Percentiles rank a stretch among this genome's conserved stretches.
Evolutionary conservation across 768 basidiomycete species (phyloP).

Genomic region (Pulveroboletus sp.): DNA sequence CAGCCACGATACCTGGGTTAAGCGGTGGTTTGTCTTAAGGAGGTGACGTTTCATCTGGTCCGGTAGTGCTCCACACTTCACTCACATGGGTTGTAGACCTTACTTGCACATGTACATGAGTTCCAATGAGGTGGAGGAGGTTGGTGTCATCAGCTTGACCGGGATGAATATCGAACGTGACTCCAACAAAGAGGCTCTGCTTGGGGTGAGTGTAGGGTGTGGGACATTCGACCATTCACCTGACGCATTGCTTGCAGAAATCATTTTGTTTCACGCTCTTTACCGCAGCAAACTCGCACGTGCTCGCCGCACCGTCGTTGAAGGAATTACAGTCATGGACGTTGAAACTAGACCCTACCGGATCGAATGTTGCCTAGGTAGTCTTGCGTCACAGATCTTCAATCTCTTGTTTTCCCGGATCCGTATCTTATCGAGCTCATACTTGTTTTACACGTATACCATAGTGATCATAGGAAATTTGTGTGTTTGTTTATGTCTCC

Average conservation of each 20-base stretch:
- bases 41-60: conserved; percentile 46
- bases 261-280: conserved; percentile 87
- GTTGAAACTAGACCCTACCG: conserved; percentile 79
- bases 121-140: conserved; percentile 81
- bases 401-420: neutral
- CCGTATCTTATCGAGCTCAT: conserved; percentile 19
- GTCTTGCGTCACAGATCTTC: neutral
- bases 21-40: conserved; percentile 82
- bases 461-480: conserved; percentile 16
- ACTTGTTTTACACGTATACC: conserved; percentile 27
- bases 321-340: conserved; percentile 89
- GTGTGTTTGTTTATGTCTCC: conserved; percentile 9
- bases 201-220: conserved; percentile 59
- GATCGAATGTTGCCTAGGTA: conserved; percentile 46
- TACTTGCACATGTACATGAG: conserved; percentile 87
- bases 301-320: conserved; percentile 73
- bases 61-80: neutral
- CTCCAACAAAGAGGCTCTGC: conserved; percentile 81
- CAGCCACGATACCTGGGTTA: conserved; percentile 76
- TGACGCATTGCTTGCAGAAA: conserved; percentile 48
- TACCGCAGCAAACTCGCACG: conserved; percentile 89
- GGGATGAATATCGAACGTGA: conserved; percentile 86
- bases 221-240: neutral
- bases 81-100: conserved; percentile 52
- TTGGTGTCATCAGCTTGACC: conserved; percentile 75